Conservation (phyloP, 208 protist species). For the Ichthyophonus hoferi region DNA sequence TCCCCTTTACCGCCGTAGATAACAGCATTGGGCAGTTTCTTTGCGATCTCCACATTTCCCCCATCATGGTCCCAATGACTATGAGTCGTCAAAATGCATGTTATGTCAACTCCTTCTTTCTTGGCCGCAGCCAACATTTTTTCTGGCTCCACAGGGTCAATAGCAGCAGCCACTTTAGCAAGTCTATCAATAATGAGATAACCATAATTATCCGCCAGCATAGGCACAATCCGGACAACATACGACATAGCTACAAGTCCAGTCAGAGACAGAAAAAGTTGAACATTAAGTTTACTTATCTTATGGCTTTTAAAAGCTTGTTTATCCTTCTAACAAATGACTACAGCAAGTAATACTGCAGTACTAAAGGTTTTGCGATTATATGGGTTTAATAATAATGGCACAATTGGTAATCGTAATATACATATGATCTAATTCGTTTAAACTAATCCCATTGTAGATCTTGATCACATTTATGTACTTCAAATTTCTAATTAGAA, state of each 20-base stretch:
- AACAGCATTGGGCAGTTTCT: not conserved
- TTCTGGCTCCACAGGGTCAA: slow-evolving; percentile 42
- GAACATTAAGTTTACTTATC: too few relatives aligned
- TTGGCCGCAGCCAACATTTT: not conserved
- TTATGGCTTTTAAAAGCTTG: too few relatives aligned
- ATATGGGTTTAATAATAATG: too few relatives aligned
- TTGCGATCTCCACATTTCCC: slow-evolving; percentile 38
- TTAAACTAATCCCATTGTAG: too few relatives aligned
- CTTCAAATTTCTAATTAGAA: too few relatives aligned
- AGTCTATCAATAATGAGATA: slow-evolving; percentile 40
- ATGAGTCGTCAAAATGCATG: slow-evolving; percentile 45
- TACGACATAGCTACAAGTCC: not conserved
- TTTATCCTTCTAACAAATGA: too few relatives aligned
- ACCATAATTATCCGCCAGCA: slow-evolving; percentile 47
- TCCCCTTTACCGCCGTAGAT: slow-evolving; percentile 31
- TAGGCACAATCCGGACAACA: slow-evolving; percentile 1
- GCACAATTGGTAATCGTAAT: too few relatives aligned
- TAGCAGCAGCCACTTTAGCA: slow-evolving; percentile 5
- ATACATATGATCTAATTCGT: too few relatives aligned
- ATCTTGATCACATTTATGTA: too few relatives aligned
- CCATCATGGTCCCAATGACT: slow-evolving; percentile 50
- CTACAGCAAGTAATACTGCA: too few relatives aligned
- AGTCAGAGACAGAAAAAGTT: too few relatives aligned
- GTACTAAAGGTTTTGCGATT: too few relatives aligned
- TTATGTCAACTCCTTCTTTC: not conserved